These are phyloP conservation scores for Dimocarpus longan DNA, from an alignment of 345 rosid species.

Conservation along the genomic window DNA sequence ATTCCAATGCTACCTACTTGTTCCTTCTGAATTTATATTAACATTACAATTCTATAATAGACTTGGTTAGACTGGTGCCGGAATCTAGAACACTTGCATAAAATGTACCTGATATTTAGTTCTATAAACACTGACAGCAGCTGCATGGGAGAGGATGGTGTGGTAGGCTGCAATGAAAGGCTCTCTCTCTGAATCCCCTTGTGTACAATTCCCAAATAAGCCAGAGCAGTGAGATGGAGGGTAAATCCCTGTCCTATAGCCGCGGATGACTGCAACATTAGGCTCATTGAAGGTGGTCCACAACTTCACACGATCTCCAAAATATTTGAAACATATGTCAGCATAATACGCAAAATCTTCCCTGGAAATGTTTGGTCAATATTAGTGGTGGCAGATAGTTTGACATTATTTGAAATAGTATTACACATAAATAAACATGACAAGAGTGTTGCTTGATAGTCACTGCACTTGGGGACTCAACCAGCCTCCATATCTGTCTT, in stretches of 20 bases:
- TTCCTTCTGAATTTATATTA: slow-evolving; percentile 18
- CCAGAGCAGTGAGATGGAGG: slow-evolving; percentile 56
- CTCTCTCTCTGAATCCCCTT: slow-evolving; percentile 50
- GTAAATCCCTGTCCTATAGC: slow-evolving; percentile 35
- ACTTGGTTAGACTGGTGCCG: too few relatives aligned
- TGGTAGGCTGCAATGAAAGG: slow-evolving; percentile 60
- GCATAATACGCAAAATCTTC: slow-evolving; percentile 51
- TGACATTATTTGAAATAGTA: neutral
- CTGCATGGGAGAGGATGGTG: slow-evolving; percentile 34
- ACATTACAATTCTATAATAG: neutral
- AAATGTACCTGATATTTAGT: slow-evolving; percentile 23
- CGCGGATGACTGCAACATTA: slow-evolving; percentile 24
- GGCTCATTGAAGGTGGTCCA: slow-evolving; percentile 72
- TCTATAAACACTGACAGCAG: slow-evolving; percentile 24
- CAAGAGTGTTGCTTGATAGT: slow-evolving; percentile 19
- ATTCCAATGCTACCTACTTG: slow-evolving; percentile 38
- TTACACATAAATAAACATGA: neutral
- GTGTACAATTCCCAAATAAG: slow-evolving; percentile 45
- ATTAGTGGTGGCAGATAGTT: neutral
- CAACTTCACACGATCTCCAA: slow-evolving; percentile 60
- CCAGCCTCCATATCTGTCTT: slow-evolving; percentile 72
- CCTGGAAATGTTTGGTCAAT: slow-evolving; percentile 27
- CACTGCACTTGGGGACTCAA: slow-evolving; percentile 63
- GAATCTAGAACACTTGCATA: neutral
- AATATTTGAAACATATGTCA: slow-evolving; percentile 54